These are phyloP conservation scores for Zygosaccharomyces gambellarensis DNA, from an alignment of 805 yeast genomes.

Conservation along the genomic window DNA sequence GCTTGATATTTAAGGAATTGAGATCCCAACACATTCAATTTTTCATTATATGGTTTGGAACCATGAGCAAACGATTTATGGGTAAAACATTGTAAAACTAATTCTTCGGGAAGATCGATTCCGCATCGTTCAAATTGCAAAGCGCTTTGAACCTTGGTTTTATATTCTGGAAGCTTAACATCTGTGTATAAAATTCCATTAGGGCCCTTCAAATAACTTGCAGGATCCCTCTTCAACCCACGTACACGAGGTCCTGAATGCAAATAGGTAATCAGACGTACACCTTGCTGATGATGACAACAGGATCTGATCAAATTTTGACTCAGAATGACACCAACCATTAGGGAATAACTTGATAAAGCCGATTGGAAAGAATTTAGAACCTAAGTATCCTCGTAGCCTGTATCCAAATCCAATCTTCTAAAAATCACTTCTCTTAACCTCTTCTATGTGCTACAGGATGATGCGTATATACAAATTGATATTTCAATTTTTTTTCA, in stretches of 20 bases:
- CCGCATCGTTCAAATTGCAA: slow-evolving; percentile 24
- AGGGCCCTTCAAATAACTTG: slow-evolving; percentile 47
- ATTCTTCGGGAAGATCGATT: slow-evolving; percentile 48
- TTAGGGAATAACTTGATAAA: background rate
- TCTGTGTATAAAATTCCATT: slow-evolving; percentile 49
- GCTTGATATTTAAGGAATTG: slow-evolving; percentile 49
- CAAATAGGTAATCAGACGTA: slow-evolving; percentile 37
- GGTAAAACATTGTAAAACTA: slow-evolving; percentile 75
- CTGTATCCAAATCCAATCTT: background rate
- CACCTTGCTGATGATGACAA: slow-evolving; percentile 6
- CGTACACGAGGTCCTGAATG: slow-evolving; percentile 52
- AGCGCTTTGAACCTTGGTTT: slow-evolving; percentile 19
- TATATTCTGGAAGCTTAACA: slow-evolving; percentile 45
- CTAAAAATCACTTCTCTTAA: background rate
- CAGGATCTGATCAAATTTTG: background rate
- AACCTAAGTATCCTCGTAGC: background rate
- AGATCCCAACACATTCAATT: slow-evolving; percentile 66
- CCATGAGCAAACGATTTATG: slow-evolving; percentile 96
- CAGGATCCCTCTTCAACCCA: slow-evolving; percentile 68
- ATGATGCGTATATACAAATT: background rate
- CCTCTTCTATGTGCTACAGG: background rate
- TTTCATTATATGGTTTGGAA: slow-evolving; percentile 81
- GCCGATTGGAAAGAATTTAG: background rate
- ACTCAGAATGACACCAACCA: background rate
- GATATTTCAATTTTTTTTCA: background rate